Evolutionary conservation across 768 basidiomycete genomes (phyloP), one percentile per base, ranked within the genome.

Genomic region (Amanita jacksonii): DNA sequence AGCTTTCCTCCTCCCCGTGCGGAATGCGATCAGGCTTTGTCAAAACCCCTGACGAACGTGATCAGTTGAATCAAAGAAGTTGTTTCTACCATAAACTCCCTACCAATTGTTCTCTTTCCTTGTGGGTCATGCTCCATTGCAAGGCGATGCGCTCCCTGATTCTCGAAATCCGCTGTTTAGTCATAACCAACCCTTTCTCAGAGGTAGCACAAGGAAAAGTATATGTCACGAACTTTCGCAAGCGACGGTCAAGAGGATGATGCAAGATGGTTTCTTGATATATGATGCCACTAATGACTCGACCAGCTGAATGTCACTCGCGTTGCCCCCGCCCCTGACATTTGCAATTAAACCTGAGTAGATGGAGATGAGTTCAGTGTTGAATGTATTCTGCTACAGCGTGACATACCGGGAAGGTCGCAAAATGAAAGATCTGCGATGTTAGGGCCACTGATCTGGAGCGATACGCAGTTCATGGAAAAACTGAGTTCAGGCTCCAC

Each of bases 21-120:
- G 68, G 68, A 40, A 79, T 82, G 6, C 79, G 73, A 50, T 84
- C 84, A 0, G 81, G 81, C 49, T 88, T 86, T 0, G 83, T 88
- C 15, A 85, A 66, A 13, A 85, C 80, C 37, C 82, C 83, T 83
- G 27, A 6, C 46, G 4, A 16, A 39, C 45, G 20, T 10, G 20
- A 22, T 20, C 27, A 12, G 25, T 19, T 3, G 31, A 22, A 6
- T 16, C 6, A 6, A 10, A 9, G 38, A 15, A 30, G 15, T n/a
- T 18, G 8, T 2, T 25, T 32, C 2, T 9, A 12, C 12, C 12
- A 18, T 13, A 43, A 42, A n/a, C n/a, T 23, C 30, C 70, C 9
- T 48, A 83, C 85, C 84, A 12, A 87, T 79, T 0, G 84, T 88
- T 3, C 83, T 69, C 39, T 68, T 69, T 0, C 85, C 83, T 1